phyloP scores from a whole-genome alignment of 73 alveolate species.

The Paraurostyla sp. region DNA sequence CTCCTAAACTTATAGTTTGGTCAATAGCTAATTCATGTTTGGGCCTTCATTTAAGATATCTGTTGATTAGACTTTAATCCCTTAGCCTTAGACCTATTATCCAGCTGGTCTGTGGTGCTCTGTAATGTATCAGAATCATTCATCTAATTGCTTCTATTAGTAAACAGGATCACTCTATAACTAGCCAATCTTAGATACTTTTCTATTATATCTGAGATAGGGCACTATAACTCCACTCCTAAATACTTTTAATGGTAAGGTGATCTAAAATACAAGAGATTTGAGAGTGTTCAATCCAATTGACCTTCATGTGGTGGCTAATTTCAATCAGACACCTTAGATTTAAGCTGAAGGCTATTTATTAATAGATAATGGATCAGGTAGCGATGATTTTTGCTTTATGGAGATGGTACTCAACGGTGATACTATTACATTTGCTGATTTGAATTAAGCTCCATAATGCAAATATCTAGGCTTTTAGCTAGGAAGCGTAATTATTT shows the following conservation, averaged over 20 bases:
- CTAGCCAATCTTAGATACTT: not conserved
- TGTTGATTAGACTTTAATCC: not conserved
- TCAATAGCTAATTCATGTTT: conserved; percentile 12
- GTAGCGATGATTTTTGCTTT: not conserved
- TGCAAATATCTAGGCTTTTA: conserved; percentile 36
- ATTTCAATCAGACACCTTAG: not conserved
- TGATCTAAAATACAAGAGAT: not conserved
- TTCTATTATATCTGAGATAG: not conserved
- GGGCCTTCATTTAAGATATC: not conserved
- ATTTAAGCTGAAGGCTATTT: not conserved
- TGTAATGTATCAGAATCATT: not conserved
- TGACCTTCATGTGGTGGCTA: conserved; percentile 4
- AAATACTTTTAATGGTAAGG: not conserved
- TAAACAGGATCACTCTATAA: not conserved
- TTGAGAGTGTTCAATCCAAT: not conserved
- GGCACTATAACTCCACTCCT: not conserved
- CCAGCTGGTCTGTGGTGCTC: conserved; percentile 41
- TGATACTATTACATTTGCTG: not conserved
- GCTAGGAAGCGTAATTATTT: not conserved
- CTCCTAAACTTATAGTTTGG: not conserved
- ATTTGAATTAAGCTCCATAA: not conserved
- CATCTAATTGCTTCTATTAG: not conserved
- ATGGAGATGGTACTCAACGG: not conserved
- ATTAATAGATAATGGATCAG: not conserved
- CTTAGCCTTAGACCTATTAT: not conserved